Evolutionary conservation across 192 early-diverging fungal genomes (phyloP).

Genomic region (Glomus cerebriforme): DNA sequence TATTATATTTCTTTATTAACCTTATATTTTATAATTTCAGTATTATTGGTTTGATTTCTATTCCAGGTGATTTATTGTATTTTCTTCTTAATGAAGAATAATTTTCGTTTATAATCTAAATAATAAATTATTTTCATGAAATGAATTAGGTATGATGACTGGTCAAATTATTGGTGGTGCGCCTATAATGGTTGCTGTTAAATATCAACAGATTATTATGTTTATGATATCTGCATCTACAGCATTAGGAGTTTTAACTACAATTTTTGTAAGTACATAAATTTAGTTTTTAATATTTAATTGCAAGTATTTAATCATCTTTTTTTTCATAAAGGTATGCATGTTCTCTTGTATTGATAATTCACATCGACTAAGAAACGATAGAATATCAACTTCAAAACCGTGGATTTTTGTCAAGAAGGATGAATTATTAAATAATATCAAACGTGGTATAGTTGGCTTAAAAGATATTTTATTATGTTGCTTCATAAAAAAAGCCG

Average conservation of each 20-base stretch:
- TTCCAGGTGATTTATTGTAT: slow-evolving; percentile 54
- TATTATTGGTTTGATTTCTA: slow-evolving; percentile 83
- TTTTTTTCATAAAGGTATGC: not conserved
- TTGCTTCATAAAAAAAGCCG: not conserved
- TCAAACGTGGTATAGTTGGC: not conserved
- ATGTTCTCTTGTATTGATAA: slow-evolving; percentile 19
- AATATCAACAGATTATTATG: slow-evolving; percentile 84
- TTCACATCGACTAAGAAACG: slow-evolving; percentile 17
- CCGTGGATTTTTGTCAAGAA: slow-evolving; percentile 8
- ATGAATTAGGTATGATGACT: slow-evolving; percentile 67
- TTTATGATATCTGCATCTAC: slow-evolving; percentile 83
- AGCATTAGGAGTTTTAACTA: slow-evolving; percentile 59
- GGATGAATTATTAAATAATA: not conserved
- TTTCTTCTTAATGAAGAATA: not conserved
- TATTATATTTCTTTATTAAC: not conserved
- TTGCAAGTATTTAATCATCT: not conserved
- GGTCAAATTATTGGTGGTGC: slow-evolving; percentile 88
- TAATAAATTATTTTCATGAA: not conserved
- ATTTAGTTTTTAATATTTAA: not conserved
- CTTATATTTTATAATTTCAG: slow-evolving; percentile 30
- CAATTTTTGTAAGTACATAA: slow-evolving; percentile 47
- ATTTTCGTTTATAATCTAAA: not conserved
- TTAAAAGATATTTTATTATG: not conserved
- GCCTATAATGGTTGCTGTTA: slow-evolving; percentile 73
- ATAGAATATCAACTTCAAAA: slow-evolving; percentile 12